These are phyloP conservation scores for Clathrospora elynae DNA, from an alignment of 2,329 filamentous ascomycete species.

Conservation along the genomic window DNA sequence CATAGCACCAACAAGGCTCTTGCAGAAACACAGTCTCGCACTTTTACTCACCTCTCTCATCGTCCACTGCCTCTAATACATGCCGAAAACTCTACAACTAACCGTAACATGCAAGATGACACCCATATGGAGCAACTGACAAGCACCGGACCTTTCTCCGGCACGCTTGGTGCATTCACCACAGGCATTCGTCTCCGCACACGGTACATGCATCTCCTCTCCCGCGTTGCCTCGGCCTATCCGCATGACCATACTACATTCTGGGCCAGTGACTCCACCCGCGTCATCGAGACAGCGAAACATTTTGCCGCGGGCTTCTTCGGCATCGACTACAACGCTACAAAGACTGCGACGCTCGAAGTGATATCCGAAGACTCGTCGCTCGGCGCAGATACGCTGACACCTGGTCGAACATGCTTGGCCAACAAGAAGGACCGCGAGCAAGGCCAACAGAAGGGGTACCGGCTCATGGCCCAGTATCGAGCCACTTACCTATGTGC, in stretches of 20 bases:
- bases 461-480: constrained; percentile 54
- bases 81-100: not conserved
- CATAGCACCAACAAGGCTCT: no score
- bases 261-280: constrained; percentile 61
- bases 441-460: constrained; percentile 58
- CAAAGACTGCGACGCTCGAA: constrained; percentile 48
- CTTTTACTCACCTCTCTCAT: not conserved
- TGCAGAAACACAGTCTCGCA: no score
- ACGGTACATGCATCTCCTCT: constrained; percentile 57
- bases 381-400: constrained; percentile 61
- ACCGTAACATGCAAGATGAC: constrained; percentile 36
- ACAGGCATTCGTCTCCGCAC: constrained; percentile 61
- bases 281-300: constrained; percentile 62
- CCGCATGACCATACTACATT: constrained; percentile 35
- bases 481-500: constrained; percentile 55
- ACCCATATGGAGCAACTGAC: constrained; percentile 60
- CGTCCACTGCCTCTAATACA: not conserved
- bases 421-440: constrained; percentile 47
- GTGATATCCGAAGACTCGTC: constrained; percentile 59
- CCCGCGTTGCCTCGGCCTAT: constrained; percentile 21
- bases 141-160: constrained; percentile 61
- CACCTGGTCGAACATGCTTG: constrained; percentile 57
- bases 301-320: constrained; percentile 63
- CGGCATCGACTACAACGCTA: constrained; percentile 54
- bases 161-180: constrained; percentile 59